Conservation (phyloP, 75 land plant genomes). For the Pinus tabuliformis region DNA sequence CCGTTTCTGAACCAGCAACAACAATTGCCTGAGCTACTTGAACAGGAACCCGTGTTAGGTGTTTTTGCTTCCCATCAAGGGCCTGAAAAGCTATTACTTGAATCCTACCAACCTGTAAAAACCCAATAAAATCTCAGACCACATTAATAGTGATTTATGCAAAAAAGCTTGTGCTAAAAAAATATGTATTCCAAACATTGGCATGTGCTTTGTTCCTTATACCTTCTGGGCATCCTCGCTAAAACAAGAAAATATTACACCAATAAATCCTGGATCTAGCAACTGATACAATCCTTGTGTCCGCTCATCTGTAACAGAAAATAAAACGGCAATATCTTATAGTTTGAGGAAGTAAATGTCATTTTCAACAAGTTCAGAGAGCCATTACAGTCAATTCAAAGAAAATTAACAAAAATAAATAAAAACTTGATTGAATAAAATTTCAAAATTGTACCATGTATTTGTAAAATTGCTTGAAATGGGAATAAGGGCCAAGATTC, state of each 20-base stretch:
- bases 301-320: slow-evolving; percentile 68
- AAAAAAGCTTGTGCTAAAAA: neutral
- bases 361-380: neutral
- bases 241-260: slow-evolving; percentile 94
- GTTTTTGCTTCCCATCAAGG: slow-evolving; percentile 55
- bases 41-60: slow-evolving; percentile 18
- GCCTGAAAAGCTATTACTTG: slow-evolving; percentile 96
- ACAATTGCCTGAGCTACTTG: slow-evolving; percentile 19
- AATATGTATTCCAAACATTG: neutral
- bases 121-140: neutral
- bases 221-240: slow-evolving; percentile 86
- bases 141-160: neutral
- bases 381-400: slow-evolving; percentile 7
- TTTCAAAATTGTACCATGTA: neutral
- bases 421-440: neutral
- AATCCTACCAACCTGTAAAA: slow-evolving; percentile 80
- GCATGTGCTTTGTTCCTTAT: neutral
- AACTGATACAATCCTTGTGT: slow-evolving; percentile 94
- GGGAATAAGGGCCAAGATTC: neutral
- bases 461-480: neutral
- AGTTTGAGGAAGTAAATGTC: neutral
- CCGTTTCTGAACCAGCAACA: slow-evolving; percentile 33
- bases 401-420: neutral
- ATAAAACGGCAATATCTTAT: neutral
- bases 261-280: slow-evolving; percentile 89